These are phyloP conservation scores for Yamadazyma atmosphaerica DNA, from an alignment of 1,139 yeast species.

Conservation along the genomic window DNA sequence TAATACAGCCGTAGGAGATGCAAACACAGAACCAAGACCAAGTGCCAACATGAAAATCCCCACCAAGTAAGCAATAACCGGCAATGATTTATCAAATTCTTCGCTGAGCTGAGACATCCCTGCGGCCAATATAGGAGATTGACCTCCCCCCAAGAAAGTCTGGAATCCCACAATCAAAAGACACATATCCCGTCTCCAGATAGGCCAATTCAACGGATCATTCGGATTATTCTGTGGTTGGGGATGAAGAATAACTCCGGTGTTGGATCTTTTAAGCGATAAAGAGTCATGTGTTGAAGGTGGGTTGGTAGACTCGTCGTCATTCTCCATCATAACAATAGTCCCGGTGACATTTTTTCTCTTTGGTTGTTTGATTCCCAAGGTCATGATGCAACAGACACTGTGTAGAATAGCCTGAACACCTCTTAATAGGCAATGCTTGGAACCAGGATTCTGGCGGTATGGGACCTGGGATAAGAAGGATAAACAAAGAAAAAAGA, in stretches of 20 bases:
- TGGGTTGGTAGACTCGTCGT: slow-evolving; percentile 12
- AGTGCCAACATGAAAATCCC: slow-evolving; percentile 62
- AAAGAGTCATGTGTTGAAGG: slow-evolving; percentile 13
- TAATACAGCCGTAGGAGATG: slow-evolving; percentile 59
- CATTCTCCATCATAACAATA: slow-evolving; percentile 37
- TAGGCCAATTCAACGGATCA: slow-evolving; percentile 76
- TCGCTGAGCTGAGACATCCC: slow-evolving; percentile 44
- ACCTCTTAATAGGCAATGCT: too few species aligned
- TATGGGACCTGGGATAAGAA: background rate
- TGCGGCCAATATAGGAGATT: slow-evolving; percentile 61
- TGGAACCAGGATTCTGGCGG: background rate
- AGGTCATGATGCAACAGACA: slow-evolving; percentile 9
- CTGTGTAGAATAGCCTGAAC: too few species aligned
- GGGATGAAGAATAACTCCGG: slow-evolving; percentile 64
- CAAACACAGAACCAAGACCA: slow-evolving; percentile 58
- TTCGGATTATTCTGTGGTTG: slow-evolving; percentile 77
- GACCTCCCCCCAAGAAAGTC: slow-evolving; percentile 64
- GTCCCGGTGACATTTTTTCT: slow-evolving; percentile 49
- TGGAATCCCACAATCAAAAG: slow-evolving; percentile 56
- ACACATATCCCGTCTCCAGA: slow-evolving; percentile 58
- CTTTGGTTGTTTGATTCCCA: slow-evolving; percentile 46
- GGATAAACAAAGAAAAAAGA: background rate
- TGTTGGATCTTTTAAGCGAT: slow-evolving; percentile 41
- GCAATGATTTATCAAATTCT: slow-evolving; percentile 45
- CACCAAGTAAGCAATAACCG: slow-evolving; percentile 53